Base-by-base conservation (phyloP, 2,329 filamentous ascomycete species). In the Aspergillus chevalieri region DNA sequence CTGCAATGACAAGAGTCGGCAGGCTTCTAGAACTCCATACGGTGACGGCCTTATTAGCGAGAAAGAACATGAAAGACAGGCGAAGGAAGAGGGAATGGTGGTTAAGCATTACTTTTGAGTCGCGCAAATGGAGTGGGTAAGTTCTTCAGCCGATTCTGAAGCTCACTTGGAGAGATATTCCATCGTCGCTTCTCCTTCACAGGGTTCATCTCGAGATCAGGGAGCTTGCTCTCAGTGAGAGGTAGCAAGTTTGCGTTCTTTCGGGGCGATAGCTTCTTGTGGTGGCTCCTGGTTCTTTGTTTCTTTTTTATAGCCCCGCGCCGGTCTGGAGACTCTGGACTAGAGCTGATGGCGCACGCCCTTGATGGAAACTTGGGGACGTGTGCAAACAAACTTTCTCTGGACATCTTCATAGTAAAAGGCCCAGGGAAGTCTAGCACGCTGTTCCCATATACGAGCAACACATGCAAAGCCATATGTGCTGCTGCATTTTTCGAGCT, bases 401-500 rank as follows among this genome's bases (percentile, higher is more conserved):
- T 33, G 19, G 43, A 44, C 2, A 21, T 33, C 24, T 41, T 44
- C 41, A 54, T 39, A 9, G 26, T 36, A 3, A 53, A 39, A 4
- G 49, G 46, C n/a, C 51, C 50, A 26, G 28, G n/a, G 17, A 49
- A 41, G 44, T 38, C 47, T 14, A 38, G 6, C 6, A 49, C 45
- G 3, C 50, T 26, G 6, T 30, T 33, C 4, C 51, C 57, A 8
- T 36, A 43, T 15, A 57, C 49, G 10, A 65, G 43, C n/a, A 64
- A 42, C 4, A 45, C 47, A 36, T 66, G 55, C 15, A 70, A 28
- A 10, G 61, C 59, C 26, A 53, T 47, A 41, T 70, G 63, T 0
- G 66, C 63, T 17, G 58, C 58, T 1, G 57, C 57, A 21, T 66
- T 62, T n/a, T 55, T 54, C 1, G 66, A 67, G 12, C 63, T 56